Percentiles rank a stretch among this genome's conserved stretches.
These are phyloP conservation scores for Jatropha multifida DNA, from an alignment of 441 rosid species.

Conservation along the genomic window DNA sequence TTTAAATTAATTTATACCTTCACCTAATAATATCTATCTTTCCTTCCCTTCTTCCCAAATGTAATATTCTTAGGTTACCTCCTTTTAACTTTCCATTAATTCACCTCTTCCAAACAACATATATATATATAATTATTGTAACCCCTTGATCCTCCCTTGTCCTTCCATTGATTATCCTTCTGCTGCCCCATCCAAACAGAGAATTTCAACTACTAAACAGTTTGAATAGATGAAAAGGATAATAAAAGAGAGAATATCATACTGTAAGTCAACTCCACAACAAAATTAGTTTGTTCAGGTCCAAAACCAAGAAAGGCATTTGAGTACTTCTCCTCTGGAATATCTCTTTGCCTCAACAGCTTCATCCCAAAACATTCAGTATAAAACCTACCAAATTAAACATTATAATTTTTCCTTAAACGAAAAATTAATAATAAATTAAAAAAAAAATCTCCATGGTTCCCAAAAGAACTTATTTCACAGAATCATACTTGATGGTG, in stretches of 20 bases:
- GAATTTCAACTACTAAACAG: neutral
- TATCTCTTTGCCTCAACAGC: slow-evolving; percentile 82
- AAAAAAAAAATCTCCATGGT: too few relatives aligned
- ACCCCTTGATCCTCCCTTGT: too few relatives aligned
- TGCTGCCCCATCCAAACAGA: neutral
- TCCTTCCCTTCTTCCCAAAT: too few relatives aligned
- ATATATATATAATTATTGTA: too few relatives aligned
- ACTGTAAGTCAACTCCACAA: slow-evolving; percentile 88
- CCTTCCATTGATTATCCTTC: too few relatives aligned
- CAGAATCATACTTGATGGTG: slow-evolving; percentile 57
- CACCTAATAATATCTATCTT: too few relatives aligned
- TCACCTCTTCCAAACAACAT: too few relatives aligned
- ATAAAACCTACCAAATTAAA: slow-evolving; percentile 58
- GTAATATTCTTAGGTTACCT: too few relatives aligned
- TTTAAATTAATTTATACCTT: too few relatives aligned
- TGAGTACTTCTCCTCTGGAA: slow-evolving; percentile 92
- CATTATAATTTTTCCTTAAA: neutral
- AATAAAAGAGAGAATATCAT: slow-evolving; percentile 20
- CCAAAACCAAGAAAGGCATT: slow-evolving; percentile 97
- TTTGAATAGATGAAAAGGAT: neutral
- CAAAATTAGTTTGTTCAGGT: slow-evolving; percentile 76
- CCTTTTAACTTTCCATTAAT: too few relatives aligned
- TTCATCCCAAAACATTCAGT: slow-evolving; percentile 97
- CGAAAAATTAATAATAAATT: too few relatives aligned
- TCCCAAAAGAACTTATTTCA: too few relatives aligned